Conservation (phyloP, 148 eudicot species). For the Silene uniflora region DNA sequence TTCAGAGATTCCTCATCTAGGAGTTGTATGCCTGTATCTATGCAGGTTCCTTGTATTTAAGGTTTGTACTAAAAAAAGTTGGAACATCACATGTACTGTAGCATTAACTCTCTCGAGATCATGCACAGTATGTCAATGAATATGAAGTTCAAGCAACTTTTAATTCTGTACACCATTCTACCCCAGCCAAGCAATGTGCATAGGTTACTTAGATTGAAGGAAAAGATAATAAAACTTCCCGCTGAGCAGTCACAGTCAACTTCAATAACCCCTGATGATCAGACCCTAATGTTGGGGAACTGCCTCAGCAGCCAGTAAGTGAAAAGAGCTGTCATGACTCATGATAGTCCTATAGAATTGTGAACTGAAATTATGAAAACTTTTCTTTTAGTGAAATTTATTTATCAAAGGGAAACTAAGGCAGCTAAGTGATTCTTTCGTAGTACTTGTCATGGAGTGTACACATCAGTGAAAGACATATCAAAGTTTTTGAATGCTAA, state of each 20-base stretch:
- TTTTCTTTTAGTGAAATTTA: not conserved
- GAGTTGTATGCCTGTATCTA: slow-evolving; percentile 2
- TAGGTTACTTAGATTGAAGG: not conserved
- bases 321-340: slow-evolving; percentile 1
- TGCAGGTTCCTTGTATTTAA: slow-evolving; percentile 19
- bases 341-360: not conserved
- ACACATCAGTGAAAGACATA: no score
- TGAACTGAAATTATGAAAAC: not conserved
- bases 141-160: not conserved
- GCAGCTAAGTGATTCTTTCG: not conserved
- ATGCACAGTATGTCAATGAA: not conserved
- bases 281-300: not conserved
- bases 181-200: no score
- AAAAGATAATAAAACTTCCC: not conserved
- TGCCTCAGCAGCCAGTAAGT: not conserved
- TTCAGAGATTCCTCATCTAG: not conserved
- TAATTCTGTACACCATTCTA: not conserved
- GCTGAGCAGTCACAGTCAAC: not conserved
- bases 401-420: not conserved
- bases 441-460: slow-evolving; percentile 5
- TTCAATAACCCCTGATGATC: not conserved
- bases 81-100: slow-evolving; percentile 13
- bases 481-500: slow-evolving; percentile 6
- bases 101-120: not conserved
- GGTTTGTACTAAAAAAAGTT: slow-evolving; percentile 14